Conservation (phyloP, 2,329 filamentous ascomycete species). For the Sclerotinia subarctica region DNA sequence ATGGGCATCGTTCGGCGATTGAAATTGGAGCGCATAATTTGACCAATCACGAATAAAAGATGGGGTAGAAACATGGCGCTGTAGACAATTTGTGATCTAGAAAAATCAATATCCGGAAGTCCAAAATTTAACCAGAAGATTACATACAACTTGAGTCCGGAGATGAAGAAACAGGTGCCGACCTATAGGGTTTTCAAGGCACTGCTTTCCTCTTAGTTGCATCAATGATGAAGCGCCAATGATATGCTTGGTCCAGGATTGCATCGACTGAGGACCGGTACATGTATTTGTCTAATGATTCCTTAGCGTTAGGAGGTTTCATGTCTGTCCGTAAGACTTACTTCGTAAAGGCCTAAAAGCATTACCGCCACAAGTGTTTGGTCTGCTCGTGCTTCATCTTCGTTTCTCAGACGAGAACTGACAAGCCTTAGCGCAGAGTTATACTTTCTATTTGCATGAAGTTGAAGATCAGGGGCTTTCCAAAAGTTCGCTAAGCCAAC, state of each 20-base stretch:
- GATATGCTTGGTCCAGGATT: conserved; percentile 53
- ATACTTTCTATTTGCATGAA: conserved; percentile 27
- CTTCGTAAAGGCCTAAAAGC: conserved; percentile 33
- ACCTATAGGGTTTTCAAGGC: conserved; percentile 48
- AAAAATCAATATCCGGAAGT: conserved; percentile 38
- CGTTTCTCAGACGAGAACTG: conserved; percentile 25
- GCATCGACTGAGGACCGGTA: conserved; percentile 42
- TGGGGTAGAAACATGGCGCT: conserved; percentile 49
- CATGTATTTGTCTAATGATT: conserved; percentile 31
- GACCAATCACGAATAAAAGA: conserved; percentile 48
- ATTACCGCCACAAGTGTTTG: conserved; percentile 34
- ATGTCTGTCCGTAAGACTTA: conserved; percentile 41
- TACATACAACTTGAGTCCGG: conserved; percentile 36
- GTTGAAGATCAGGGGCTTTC: conserved; percentile 26
- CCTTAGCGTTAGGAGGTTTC: conserved; percentile 42
- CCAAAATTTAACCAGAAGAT: background rate
- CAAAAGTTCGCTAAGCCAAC: conserved; percentile 31
- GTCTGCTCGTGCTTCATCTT: conserved; percentile 30
- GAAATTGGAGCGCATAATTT: conserved; percentile 24
- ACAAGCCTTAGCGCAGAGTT: conserved; percentile 27
- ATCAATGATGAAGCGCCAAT: conserved; percentile 50
- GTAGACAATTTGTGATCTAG: conserved; percentile 49
- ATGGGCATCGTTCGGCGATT: conserved; percentile 28
- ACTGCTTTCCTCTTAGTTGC: conserved; percentile 46
- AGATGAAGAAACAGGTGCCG: conserved; percentile 54